Conservation (phyloP, 345 rosid genomes). For the Eucalyptus paniculata region DNA sequence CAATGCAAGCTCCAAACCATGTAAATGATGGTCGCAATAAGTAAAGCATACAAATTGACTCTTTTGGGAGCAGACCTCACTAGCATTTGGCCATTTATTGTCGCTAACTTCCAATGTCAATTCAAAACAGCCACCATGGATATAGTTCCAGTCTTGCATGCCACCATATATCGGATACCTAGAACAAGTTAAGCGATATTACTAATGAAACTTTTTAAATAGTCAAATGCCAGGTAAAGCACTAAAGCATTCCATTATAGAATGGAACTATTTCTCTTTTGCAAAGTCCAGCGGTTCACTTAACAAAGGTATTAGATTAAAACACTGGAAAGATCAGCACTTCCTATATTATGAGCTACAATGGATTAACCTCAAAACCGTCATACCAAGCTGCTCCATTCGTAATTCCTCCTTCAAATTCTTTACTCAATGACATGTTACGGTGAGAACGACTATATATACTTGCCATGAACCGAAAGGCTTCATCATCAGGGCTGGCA, state of each 20-base stretch:
- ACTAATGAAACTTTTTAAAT: not conserved
- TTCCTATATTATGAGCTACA: not conserved
- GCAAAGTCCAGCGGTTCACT: not conserved
- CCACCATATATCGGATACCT: slow-evolving; percentile 99
- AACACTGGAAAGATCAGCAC: not conserved
- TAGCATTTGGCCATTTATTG: slow-evolving; percentile 82
- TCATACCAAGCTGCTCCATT: slow-evolving; percentile 91
- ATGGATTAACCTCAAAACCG: not conserved
- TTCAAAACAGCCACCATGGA: slow-evolving; percentile 90
- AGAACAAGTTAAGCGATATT: slow-evolving; percentile 3
- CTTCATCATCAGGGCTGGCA: slow-evolving; percentile 82
- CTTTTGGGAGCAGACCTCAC: slow-evolving; percentile 45
- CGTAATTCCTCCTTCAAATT: slow-evolving; percentile 83
- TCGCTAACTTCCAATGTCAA: slow-evolving; percentile 95
- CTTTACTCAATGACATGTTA: slow-evolving; percentile 90
- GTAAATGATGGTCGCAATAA: not conserved
- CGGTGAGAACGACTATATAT: slow-evolving; percentile 69
- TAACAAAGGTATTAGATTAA: not conserved
- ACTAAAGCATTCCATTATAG: not conserved
- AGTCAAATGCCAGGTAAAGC: not conserved
- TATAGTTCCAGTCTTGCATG: slow-evolving; percentile 99
- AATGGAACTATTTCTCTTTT: not conserved
- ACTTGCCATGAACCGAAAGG: slow-evolving; percentile 72
- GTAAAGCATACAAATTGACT: not conserved
- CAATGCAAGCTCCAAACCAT: not conserved